phyloP scores from a whole-genome alignment of 768 basidiomycete genomes.

The Rhodosporidiobolus odoratus region DNA sequence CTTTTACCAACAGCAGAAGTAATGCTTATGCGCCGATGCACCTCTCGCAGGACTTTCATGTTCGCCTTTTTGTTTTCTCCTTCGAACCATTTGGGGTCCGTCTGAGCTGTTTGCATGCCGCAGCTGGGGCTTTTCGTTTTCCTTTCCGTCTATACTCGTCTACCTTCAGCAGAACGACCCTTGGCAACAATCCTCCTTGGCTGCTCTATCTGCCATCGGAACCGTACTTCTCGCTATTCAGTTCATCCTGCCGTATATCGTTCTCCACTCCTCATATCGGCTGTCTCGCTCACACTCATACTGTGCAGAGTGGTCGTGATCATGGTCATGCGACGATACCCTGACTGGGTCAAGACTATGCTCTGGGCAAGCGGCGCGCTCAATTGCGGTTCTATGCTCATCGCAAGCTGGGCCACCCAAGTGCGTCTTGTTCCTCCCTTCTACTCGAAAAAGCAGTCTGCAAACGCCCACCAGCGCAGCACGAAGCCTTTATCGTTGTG shows the following conservation, averaged over 20 bases:
- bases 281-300: no score
- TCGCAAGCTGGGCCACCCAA: slow-evolving; percentile 20
- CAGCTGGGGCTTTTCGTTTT: slow-evolving; percentile 22
- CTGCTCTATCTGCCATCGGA: slow-evolving; percentile 16
- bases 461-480: no score
- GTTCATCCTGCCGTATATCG: slow-evolving; percentile 17
- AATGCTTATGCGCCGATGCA: background rate
- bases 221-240: slow-evolving; percentile 25
- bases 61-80: background rate
- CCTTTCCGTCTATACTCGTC: slow-evolving; percentile 18
- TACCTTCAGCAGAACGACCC: slow-evolving; percentile 21
- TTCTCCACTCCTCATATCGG: no score
- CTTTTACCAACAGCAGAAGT: background rate
- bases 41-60: background rate
- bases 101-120: background rate
- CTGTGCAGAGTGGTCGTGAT: slow-evolving; percentile 11
- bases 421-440: background rate
- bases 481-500: background rate
- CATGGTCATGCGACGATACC: slow-evolving; percentile 29
- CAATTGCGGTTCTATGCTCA: slow-evolving; percentile 21
- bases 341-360: slow-evolving; percentile 16
- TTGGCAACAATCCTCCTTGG: slow-evolving; percentile 5
- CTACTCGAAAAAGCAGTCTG: no score
- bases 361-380: slow-evolving; percentile 5
- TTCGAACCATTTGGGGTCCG: background rate